These are phyloP conservation scores for Saturnispora kantuleensis DNA, from an alignment of 805 yeast genomes.

Conservation along the genomic window DNA sequence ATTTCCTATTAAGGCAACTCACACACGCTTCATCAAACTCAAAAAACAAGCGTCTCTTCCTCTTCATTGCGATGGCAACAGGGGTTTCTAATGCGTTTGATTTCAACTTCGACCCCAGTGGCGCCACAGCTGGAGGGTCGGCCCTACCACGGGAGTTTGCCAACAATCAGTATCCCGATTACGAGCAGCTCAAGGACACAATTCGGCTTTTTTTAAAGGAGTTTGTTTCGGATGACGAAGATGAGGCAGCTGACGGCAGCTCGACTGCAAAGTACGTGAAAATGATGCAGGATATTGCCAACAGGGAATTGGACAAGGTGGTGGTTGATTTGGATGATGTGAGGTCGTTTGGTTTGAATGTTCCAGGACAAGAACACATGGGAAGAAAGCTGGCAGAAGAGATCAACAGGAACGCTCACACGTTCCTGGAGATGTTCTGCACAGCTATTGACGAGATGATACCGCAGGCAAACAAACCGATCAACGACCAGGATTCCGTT, in stretches of 20 bases:
- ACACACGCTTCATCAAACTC: background rate
- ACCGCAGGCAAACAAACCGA: conserved; percentile 79
- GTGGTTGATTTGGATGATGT: conserved; percentile 80
- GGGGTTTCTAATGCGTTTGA: background rate
- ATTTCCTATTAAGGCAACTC: background rate
- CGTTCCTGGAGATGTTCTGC: conserved; percentile 70
- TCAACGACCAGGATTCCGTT: conserved; percentile 78
- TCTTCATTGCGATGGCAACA: conserved; percentile 1
- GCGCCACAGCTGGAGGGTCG: background rate
- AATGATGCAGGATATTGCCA: conserved; percentile 68
- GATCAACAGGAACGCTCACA: conserved; percentile 64
- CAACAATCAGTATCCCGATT: conserved; percentile 34
- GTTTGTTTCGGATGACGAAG: conserved; percentile 31
- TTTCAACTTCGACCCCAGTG: background rate
- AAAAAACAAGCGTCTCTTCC: background rate
- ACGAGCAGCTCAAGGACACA: conserved; percentile 47
- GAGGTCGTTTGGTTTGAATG: conserved; percentile 39
- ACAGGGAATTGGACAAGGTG: conserved; percentile 64
- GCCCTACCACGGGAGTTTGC: conserved; percentile 5
- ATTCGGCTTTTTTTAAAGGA: conserved; percentile 60
- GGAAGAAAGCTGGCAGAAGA: conserved; percentile 36
- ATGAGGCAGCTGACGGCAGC: conserved; percentile 16
- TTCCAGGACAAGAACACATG: conserved; percentile 1
- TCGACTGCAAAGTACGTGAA: conserved; percentile 58
- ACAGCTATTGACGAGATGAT: conserved; percentile 66